phyloP scores from a whole-genome alignment of 148 eudicot species.

The Amaranthus palmeri region DNA sequence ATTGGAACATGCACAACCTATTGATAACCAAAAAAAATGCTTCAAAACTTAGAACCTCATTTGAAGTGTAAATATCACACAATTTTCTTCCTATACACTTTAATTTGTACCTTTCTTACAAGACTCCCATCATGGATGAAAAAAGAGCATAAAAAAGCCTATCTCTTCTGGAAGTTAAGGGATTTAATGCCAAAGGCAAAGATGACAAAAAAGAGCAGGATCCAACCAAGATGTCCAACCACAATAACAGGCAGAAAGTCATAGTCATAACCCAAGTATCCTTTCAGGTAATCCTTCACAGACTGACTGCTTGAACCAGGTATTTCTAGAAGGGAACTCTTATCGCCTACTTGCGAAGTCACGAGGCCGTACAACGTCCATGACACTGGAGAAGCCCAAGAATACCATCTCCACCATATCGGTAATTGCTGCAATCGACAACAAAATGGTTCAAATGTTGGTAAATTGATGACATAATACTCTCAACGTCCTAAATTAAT shows the following conservation, averaged over 20 bases:
- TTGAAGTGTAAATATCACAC: background rate
- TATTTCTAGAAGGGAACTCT: conserved; percentile 25
- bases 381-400: conserved; percentile 63
- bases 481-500: too few species aligned
- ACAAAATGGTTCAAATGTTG: background rate
- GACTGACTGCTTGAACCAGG: conserved; percentile 38
- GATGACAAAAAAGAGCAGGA: conserved; percentile 43
- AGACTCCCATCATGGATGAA: background rate
- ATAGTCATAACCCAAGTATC: conserved; percentile 44
- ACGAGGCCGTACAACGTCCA: conserved; percentile 80
- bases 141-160: background rate
- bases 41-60: too few species aligned
- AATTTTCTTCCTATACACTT: background rate
- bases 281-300: conserved; percentile 43
- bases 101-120: background rate
- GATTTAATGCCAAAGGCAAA: conserved; percentile 64
- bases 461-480: background rate
- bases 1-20: too few species aligned
- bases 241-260: conserved; percentile 53
- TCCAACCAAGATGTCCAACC: conserved; percentile 53
- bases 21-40: too few species aligned
- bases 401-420: conserved; percentile 93
- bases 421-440: conserved; percentile 59
- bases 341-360: conserved; percentile 67
- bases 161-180: conserved; percentile 68